phyloP scores from a whole-genome alignment of 176 grass and related monocot genomes.

The Sorghum bicolor region Sorghum_bicolor_NCBIv3 NC_012878.2:5310001-5310500 shows the following conservation, averaged over 20 bases:
- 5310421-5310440: background rate
- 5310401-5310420: slow-evolving; percentile 1
- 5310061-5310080: background rate
- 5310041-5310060: slow-evolving; percentile 11
- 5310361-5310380: background rate
- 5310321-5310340: background rate
- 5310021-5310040: background rate
- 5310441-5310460: slow-evolving; percentile 7
- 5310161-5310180: background rate
- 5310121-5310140: slow-evolving; percentile 17
- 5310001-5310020: slow-evolving; percentile 18
- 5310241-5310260: background rate
- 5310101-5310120: slow-evolving; percentile 18
- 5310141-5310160: background rate
- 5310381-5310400: background rate
- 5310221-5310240: too few species aligned
- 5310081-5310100: slow-evolving; percentile 18
- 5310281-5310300: background rate
- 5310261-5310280: background rate
- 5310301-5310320: background rate
- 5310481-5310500: background rate
- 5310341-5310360: background rate
- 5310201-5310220: too few species aligned
- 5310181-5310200: too few species aligned
- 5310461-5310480: slow-evolving; percentile 1